These are phyloP conservation scores for Lichtheimia hyalospora DNA, from an alignment of 371 early-diverging fungal species.

Conservation along the genomic window DNA sequence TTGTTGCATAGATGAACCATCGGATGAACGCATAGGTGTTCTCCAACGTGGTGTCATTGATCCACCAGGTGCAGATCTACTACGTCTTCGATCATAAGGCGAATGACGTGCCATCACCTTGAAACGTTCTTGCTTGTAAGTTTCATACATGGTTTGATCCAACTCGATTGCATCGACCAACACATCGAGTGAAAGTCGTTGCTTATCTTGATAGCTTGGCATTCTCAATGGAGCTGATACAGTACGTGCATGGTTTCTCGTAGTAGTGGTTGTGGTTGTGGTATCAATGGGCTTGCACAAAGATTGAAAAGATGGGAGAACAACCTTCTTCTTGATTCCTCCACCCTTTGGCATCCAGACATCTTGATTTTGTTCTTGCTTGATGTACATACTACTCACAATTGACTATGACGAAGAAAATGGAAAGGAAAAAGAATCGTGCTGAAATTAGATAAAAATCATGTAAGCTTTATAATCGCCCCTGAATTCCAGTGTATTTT, in stretches of 20 bases:
- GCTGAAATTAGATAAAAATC: conserved; percentile 5
- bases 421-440: conserved; percentile 5
- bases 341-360: conserved; percentile 18
- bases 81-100: conserved; percentile 30
- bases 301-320: conserved; percentile 26
- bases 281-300: conserved; percentile 12
- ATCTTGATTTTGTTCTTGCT: conserved; percentile 1
- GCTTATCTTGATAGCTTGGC: conserved; percentile 27
- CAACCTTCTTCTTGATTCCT: background rate
- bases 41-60: conserved; percentile 19
- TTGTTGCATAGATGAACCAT: conserved; percentile 16
- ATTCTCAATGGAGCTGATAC: conserved; percentile 34
- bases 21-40: conserved; percentile 4
- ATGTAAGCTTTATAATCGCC: conserved; percentile 4
- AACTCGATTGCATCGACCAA: conserved; percentile 48
- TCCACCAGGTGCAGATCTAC: conserved; percentile 46
- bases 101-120: conserved; percentile 23
- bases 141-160: conserved; percentile 45
- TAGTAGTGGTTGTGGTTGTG: conserved; percentile 4
- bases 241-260: conserved; percentile 32
- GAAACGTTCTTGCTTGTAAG: conserved; percentile 35
- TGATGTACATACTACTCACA: conserved; percentile 4
- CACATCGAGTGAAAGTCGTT: conserved; percentile 35
- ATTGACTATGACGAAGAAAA: conserved; percentile 11
- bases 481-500: conserved; percentile 44